Conservation (phyloP, 192 early-diverging fungal genomes). For the Kappamyces sp. region DNA sequence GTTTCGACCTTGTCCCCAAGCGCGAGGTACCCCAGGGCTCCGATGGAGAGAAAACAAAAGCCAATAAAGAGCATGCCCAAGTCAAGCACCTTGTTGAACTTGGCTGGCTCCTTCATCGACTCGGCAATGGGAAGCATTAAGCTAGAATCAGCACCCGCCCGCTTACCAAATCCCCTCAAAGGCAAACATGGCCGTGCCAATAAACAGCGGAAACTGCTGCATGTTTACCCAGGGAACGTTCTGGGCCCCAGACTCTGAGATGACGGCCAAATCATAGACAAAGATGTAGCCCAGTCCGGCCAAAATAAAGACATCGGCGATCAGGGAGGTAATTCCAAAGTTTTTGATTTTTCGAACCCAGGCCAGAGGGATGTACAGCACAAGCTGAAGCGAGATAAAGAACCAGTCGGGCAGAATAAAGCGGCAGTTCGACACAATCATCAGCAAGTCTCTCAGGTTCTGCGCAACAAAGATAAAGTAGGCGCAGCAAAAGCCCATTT, state of each 20-base stretch:
- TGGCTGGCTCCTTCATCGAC: constrained; percentile 85
- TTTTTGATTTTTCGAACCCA: constrained; percentile 89
- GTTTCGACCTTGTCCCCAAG: constrained; percentile 82
- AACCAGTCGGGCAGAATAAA: constrained; percentile 55
- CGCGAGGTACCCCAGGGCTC: constrained; percentile 73
- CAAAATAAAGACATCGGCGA: constrained; percentile 91
- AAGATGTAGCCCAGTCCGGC: constrained; percentile 81
- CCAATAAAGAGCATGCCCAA: constrained; percentile 73
- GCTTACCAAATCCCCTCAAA: constrained; percentile 78
- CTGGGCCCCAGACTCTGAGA: constrained; percentile 55
- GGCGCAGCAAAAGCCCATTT: constrained; percentile 79
- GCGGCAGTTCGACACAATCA: constrained; percentile 61
- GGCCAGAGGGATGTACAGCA: constrained; percentile 73
- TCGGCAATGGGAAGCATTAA: constrained; percentile 78
- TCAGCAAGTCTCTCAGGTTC: constrained; percentile 66
- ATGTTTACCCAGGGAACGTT: constrained; percentile 73
- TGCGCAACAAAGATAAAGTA: constrained; percentile 86
- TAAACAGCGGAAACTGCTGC: constrained; percentile 76
- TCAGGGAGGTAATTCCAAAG: constrained; percentile 75
- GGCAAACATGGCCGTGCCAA: constrained; percentile 90
- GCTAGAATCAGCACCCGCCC: background rate
- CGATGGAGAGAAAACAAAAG: constrained; percentile 71
- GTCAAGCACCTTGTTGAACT: constrained; percentile 78
- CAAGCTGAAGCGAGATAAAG: constrained; percentile 71
- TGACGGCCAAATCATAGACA: constrained; percentile 65